These are phyloP conservation scores for Anthracocystis setariae DNA, from an alignment of 1,284 basidiomycete species.

Conservation along the genomic window DNA sequence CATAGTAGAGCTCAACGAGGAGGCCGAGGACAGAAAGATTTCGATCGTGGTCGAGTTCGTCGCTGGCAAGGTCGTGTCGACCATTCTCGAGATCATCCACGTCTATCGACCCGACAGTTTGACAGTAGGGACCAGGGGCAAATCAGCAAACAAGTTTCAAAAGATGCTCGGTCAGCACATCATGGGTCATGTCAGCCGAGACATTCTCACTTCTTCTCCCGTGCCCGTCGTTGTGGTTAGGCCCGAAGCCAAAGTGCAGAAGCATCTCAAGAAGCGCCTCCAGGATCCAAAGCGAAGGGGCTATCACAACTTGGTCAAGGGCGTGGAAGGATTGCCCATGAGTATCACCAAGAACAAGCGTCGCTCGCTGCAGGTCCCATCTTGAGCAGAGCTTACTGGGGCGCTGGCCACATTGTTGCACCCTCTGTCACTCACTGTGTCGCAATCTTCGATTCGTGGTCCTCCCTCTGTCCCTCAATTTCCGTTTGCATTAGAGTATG, in stretches of 20 bases:
- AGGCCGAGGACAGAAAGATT: slow-evolving; percentile 82
- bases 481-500: no score
- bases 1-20: slow-evolving; percentile 83
- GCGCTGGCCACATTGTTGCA: not conserved
- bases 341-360: slow-evolving; percentile 53
- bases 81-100: slow-evolving; percentile 80
- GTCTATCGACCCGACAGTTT: slow-evolving; percentile 94
- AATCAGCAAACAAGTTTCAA: slow-evolving; percentile 61
- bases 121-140: slow-evolving; percentile 88
- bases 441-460: no score
- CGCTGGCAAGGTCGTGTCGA: slow-evolving; percentile 86
- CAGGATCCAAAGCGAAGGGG: slow-evolving; percentile 63
- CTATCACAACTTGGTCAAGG: slow-evolving; percentile 61
- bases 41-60: slow-evolving; percentile 94
- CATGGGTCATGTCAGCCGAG: slow-evolving; percentile 61
- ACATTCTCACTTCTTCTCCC: slow-evolving; percentile 62
- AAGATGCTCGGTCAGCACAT: slow-evolving; percentile 64
- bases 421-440: not conserved
- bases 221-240: slow-evolving; percentile 67
- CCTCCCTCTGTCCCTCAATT: no score
- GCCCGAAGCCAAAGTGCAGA: slow-evolving; percentile 64
- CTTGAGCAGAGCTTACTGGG: not conserved
- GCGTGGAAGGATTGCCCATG: slow-evolving; percentile 53
- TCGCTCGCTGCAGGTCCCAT: slow-evolving; percentile 33
- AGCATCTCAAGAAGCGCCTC: slow-evolving; percentile 64